Percentiles rank a stretch among this genome's conserved stretches.
Evolutionary conservation across 805 yeast species (phyloP).

Genomic region (Schwanniomyces sp.): DNA sequence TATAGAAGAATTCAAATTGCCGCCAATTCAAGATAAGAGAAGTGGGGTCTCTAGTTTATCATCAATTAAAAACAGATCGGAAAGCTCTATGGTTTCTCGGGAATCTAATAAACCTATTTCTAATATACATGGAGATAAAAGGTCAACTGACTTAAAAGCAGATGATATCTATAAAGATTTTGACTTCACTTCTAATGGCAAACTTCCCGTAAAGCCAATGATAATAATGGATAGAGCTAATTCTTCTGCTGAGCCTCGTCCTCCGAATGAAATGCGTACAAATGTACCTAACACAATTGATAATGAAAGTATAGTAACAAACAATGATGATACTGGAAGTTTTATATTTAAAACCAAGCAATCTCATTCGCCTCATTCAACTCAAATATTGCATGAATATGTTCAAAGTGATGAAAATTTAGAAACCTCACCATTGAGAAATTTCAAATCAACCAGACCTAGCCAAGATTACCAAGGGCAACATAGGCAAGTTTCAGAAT

Average conservation of each 20-base stretch:
- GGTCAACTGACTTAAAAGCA: background rate
- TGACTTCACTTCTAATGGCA: slow-evolving; percentile 44
- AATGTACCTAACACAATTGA: background rate
- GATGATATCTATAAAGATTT: slow-evolving; percentile 28
- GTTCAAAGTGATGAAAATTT: slow-evolving; percentile 15
- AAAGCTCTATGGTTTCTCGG: background rate
- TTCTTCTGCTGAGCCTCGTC: background rate
- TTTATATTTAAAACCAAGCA: slow-evolving; percentile 11
- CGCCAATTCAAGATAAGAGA: slow-evolving; percentile 19
- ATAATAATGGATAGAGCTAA: slow-evolving; percentile 28
- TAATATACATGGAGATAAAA: no score
- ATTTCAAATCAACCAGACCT: slow-evolving; percentile 9
- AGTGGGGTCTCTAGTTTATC: background rate
- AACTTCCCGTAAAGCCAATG: slow-evolving; percentile 44
- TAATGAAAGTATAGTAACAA: slow-evolving; percentile 5
- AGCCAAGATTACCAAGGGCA: background rate
- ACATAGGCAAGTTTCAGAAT: slow-evolving; percentile 19
- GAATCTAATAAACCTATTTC: background rate
- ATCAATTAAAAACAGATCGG: background rate
- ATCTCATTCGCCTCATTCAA: slow-evolving; percentile 8
- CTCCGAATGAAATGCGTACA: background rate
- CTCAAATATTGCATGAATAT: slow-evolving; percentile 21
- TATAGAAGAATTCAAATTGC: slow-evolving; percentile 33
- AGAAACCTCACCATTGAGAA: slow-evolving; percentile 23
- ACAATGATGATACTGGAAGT: slow-evolving; percentile 13